Evolutionary conservation across 371 early-diverging fungal species (phyloP), one percentile per base, ranked within the genome.

Genomic region (Mortierella sp.): DNA sequence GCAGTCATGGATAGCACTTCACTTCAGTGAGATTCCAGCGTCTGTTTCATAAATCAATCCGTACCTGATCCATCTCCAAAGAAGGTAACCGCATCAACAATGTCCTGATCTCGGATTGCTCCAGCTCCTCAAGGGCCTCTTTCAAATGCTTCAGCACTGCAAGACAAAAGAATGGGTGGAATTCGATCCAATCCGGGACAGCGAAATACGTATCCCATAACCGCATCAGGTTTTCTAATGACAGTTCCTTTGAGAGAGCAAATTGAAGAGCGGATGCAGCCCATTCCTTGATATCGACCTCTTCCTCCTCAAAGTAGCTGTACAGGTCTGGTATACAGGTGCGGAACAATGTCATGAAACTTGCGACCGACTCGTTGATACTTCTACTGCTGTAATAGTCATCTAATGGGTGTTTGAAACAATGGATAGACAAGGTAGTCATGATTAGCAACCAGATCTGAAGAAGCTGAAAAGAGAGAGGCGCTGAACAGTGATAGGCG

Each of bases 221-320:
- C 22, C 90, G 83, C 68, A 96, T 80, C 21, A 94, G 74, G 66
- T 87, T 87, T 46, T 90, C 90, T 46, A 94, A 83, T 22, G 92
- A 87, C 73, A 96, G 85, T 65, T 96, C 96, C 60, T 88, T 88
- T 9, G 95, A 82, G 19, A 97, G 71, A 21, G 95, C 67, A 62
- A 85, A 86, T 52, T 88, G 90, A 47, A 96, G 83, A 92, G 96
- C 96, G 14, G 94, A 92, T n/a, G 94, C 87, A 1, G 90, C 89
- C 94, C 95, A 95, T 57, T 95, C 96, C 67, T 91, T 89, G 45
- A 94, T 82, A 52, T 94, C 92, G 27, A 96, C 94, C 69, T 96
- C 96, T 65, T 97, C 97, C 50, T 97, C 97, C 79, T 96, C 95
- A 82, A 97, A 95, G 80, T 94, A 95, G 70, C 88, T 92, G 54